Conservation (phyloP, 495 filamentous ascomycete species). For the Podospora pseudocomata region DNA sequence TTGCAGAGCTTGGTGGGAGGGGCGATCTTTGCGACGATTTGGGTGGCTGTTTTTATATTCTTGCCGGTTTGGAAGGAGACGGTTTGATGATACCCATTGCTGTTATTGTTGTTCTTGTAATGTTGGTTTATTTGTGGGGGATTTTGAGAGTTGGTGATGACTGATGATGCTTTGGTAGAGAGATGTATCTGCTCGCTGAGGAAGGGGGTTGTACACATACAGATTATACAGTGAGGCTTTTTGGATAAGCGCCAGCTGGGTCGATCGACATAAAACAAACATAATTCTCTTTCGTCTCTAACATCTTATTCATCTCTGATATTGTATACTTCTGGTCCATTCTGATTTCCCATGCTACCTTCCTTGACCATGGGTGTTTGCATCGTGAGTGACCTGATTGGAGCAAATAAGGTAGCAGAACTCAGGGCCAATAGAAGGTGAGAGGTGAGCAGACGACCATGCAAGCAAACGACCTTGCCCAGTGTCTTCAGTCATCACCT, state of each 20-base stretch:
- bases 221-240: not conserved
- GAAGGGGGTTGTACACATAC: not conserved
- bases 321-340: too few relatives aligned
- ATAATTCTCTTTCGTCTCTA: too few relatives aligned
- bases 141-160: not conserved
- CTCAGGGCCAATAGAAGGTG: too few relatives aligned
- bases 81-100: slow-evolving; percentile 12
- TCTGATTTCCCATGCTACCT: too few relatives aligned
- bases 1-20: slow-evolving; percentile 40
- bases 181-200: not conserved
- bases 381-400: too few relatives aligned
- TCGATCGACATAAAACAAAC: not conserved
- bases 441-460: too few relatives aligned
- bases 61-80: slow-evolving; percentile 41
- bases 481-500: too few relatives aligned
- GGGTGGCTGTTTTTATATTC: slow-evolving; percentile 37
- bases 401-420: too few relatives aligned
- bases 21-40: slow-evolving; percentile 33
- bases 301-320: too few relatives aligned
- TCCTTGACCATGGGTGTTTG: too few relatives aligned
- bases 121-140: not conserved
- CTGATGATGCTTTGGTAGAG: not conserved
- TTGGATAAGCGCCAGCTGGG: not conserved
- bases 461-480: too few relatives aligned
- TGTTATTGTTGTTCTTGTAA: not conserved